Evolutionary conservation across 176 grass and related monocot species (phyloP).

Genomic region (Oryza glaberrima): DNA sequence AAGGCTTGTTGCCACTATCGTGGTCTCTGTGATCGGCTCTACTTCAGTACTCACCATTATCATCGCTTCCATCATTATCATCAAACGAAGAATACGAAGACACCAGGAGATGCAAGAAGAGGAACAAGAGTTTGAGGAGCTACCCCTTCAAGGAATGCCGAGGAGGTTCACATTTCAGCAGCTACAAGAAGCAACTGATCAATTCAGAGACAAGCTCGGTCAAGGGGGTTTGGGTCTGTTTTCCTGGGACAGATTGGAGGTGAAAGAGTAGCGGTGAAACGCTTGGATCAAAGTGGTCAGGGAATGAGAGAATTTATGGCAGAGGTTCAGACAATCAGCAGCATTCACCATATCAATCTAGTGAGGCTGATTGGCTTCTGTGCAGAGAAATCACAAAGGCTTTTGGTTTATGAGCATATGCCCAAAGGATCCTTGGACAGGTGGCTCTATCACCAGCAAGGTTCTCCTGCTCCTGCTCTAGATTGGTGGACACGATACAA

Average conservation of each 20-base stretch:
- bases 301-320: neutral
- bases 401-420: neutral
- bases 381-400: neutral
- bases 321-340: neutral
- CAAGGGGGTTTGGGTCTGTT: neutral
- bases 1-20: slow-evolving; percentile 6
- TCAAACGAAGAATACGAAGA: neutral
- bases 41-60: neutral
- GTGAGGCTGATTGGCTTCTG: neutral
- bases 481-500: neutral
- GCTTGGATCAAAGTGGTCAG: neutral
- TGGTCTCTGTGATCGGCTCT: neutral
- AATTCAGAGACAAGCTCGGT: neutral
- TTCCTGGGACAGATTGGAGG: neutral
- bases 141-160: neutral
- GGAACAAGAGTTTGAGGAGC: neutral
- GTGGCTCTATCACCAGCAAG: neutral
- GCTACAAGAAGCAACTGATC: neutral
- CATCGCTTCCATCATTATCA: neutral
- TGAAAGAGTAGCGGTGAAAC: neutral
- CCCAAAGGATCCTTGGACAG: neutral
- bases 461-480: neutral
- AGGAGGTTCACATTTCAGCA: neutral
- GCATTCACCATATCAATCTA: neutral
- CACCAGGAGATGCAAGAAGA: neutral